phyloP scores from a whole-genome alignment of 2,329 filamentous ascomycete genomes.

The Shiraia bambusicola region DNA sequence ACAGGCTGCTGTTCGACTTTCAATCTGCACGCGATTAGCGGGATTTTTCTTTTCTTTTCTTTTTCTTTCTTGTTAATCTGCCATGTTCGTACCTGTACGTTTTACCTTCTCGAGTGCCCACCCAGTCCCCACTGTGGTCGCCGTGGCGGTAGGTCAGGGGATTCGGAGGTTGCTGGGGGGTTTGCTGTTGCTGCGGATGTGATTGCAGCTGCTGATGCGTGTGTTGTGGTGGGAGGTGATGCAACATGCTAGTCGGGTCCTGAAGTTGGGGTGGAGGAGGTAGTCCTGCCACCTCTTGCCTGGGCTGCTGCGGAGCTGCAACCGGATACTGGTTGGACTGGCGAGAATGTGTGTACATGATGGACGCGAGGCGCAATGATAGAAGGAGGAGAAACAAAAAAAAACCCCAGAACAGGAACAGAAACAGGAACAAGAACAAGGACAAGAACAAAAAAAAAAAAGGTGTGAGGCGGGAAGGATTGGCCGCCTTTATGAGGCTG shows the following conservation, averaged over 20 bases:
- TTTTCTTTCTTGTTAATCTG: not conserved
- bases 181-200: slow-evolving; percentile 4
- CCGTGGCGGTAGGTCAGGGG: slow-evolving; percentile 19
- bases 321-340: slow-evolving; percentile 24
- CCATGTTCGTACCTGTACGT: slow-evolving; percentile 13
- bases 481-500: no score
- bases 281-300: slow-evolving; percentile 15
- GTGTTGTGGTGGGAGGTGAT: slow-evolving; percentile 8
- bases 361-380: no score
- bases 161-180: slow-evolving; percentile 7
- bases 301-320: slow-evolving; percentile 10
- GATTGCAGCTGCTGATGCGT: slow-evolving; percentile 3
- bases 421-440: not conserved
- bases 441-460: not conserved
- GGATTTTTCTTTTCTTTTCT: not conserved
- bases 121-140: slow-evolving; percentile 2
- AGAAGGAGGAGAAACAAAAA: not conserved
- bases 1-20: slow-evolving; percentile 87
- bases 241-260: slow-evolving; percentile 18
- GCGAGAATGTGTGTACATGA: slow-evolving; percentile 28
- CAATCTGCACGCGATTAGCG: slow-evolving; percentile 55
- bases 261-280: slow-evolving; percentile 17
- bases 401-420: not conserved
- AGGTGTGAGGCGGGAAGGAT: no score
- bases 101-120: slow-evolving; percentile 9